These are phyloP conservation scores for Hanseniaspora guilliermondii DNA, from an alignment of 805 yeast species.

Conservation along the genomic window DNA sequence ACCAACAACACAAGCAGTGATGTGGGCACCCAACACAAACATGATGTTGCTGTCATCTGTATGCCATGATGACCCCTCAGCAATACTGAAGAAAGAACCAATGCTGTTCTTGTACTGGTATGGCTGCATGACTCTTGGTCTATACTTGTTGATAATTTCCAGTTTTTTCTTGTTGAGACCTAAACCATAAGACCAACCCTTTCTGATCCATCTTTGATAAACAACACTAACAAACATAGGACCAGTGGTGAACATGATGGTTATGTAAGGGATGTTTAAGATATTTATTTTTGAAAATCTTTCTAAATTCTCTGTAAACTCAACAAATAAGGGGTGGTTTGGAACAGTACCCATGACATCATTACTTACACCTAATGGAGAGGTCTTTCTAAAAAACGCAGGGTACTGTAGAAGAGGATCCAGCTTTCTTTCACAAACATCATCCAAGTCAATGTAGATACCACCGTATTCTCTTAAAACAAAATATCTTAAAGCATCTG, in stretches of 20 bases:
- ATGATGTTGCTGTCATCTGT: conserved; percentile 72
- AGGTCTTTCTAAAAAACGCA: conserved; percentile 75
- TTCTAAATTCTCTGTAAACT: conserved; percentile 52
- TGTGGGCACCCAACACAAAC: conserved; percentile 60
- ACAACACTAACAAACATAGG: conserved; percentile 76
- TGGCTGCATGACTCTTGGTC: conserved; percentile 60
- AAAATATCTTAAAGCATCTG: conserved; percentile 83
- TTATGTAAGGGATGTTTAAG: conserved; percentile 56
- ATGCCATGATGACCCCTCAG: conserved; percentile 89
- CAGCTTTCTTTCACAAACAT: conserved; percentile 65
- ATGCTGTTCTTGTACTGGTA: conserved; percentile 52
- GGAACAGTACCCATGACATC: conserved; percentile 89
- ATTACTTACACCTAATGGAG: conserved; percentile 84
- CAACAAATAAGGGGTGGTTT: conserved; percentile 69
- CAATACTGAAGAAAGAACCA: conserved; percentile 56
- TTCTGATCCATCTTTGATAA: conserved; percentile 77
- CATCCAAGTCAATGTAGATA: conserved; percentile 79
- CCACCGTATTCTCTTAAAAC: conserved; percentile 78
- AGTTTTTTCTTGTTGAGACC: conserved; percentile 12
- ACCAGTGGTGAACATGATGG: conserved; percentile 89
- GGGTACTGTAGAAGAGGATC: conserved; percentile 75
- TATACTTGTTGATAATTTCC: conserved; percentile 52
- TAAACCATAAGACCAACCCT: conserved; percentile 26
- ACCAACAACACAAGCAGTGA: conserved; percentile 53
- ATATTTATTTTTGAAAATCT: conserved; percentile 62